Evolutionary conservation across 768 basidiomycete species (phyloP).

Genomic region (Austroboletus festivus): DNA sequence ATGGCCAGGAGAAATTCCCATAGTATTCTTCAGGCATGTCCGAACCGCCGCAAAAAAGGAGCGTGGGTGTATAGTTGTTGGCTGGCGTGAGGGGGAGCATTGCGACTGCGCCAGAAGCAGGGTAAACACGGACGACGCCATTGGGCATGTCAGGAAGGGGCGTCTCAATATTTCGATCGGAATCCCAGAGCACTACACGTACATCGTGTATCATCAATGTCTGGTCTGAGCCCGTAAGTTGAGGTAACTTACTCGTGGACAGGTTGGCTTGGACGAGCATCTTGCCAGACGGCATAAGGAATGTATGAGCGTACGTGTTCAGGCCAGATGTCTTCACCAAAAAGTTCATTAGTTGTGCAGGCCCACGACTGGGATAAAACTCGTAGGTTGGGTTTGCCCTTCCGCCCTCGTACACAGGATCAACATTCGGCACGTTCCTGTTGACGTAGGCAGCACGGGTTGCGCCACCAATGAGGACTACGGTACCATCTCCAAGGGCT

Average conservation of each 20-base stretch:
- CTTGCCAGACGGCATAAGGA: slow-evolving; percentile 68
- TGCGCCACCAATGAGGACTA: slow-evolving; percentile 79
- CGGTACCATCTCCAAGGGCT: slow-evolving; percentile 66
- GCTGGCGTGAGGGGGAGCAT: slow-evolving; percentile 90
- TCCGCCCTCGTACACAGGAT: slow-evolving; percentile 57
- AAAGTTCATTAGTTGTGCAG: slow-evolving; percentile 56
- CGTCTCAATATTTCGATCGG: slow-evolving; percentile 53
- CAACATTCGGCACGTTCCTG: slow-evolving; percentile 60
- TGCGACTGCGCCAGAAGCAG: slow-evolving; percentile 82
- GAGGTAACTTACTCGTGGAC: slow-evolving; percentile 52
- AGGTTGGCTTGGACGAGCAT: slow-evolving; percentile 80
- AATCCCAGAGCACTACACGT: slow-evolving; percentile 47
- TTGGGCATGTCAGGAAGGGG: slow-evolving; percentile 71
- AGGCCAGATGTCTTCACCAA: slow-evolving; percentile 70
- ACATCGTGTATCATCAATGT: neutral
- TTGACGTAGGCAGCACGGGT: slow-evolving; percentile 74
- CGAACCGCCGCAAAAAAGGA: slow-evolving; percentile 90
- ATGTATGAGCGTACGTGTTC: slow-evolving; percentile 74
- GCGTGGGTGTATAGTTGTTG: slow-evolving; percentile 82
- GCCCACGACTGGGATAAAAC: slow-evolving; percentile 65
- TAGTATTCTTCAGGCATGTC: slow-evolving; percentile 70
- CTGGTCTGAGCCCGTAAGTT: neutral
- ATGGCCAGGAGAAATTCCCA: slow-evolving; percentile 75
- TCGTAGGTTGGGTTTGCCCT: slow-evolving; percentile 79
- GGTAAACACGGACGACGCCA: slow-evolving; percentile 77